Evolutionary conservation across 1,139 yeast genomes (phyloP), one percentile per base, ranked within the genome.

Genomic region (Geotrichum klebahnii): DNA sequence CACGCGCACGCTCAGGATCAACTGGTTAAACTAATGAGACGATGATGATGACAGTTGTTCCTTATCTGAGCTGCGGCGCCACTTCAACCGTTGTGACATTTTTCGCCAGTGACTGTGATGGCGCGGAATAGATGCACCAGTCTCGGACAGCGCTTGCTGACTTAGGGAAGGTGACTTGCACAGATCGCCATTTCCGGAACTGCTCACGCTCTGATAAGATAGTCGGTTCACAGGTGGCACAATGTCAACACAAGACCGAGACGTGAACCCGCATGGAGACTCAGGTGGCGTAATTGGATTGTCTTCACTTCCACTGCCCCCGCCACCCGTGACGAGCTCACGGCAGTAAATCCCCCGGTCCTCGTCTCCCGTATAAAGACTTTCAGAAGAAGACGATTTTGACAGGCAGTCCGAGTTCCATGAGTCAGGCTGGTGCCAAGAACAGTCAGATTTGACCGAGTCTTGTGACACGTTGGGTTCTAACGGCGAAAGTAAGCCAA

Each of bases 211-310:
- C n/a, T n/a, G n/a, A n/a, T n/a, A n/a, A n/a, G n/a, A n/a, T n/a
- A n/a, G n/a, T n/a, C n/a, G n/a, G n/a, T n/a, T n/a, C n/a, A n/a
- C n/a, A n/a, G n/a, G n/a, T n/a, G n/a, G n/a, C n/a, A n/a, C n/a
- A n/a, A n/a, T n/a, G n/a, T n/a, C n/a, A n/a, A n/a, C n/a, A n/a
- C n/a, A n/a, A n/a, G n/a, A 5, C 4, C 33, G 33, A 3, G 33
- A 29, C 33, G 33, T 14, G 36, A 17, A 17, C 5, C 19, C 36
- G 10, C 29, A 38, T n/a, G 54, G 54, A 12, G 54, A 51, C 26
- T 51, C 52, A n/a, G 54, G 54, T 2, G 54, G 54, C 10, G 54
- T 51, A 50, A 51, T 48, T 24, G 48, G 49, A 10, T 48, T 46
- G 44, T 29, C n/a, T 23, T 32, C 10, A 24, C 24, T 28, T 5